Percentiles rank a stretch among this genome's conserved stretches.
These are phyloP conservation scores for Fusarium udum DNA, from an alignment of 2,329 filamentous ascomycete genomes.

Conservation along the genomic window DNA sequence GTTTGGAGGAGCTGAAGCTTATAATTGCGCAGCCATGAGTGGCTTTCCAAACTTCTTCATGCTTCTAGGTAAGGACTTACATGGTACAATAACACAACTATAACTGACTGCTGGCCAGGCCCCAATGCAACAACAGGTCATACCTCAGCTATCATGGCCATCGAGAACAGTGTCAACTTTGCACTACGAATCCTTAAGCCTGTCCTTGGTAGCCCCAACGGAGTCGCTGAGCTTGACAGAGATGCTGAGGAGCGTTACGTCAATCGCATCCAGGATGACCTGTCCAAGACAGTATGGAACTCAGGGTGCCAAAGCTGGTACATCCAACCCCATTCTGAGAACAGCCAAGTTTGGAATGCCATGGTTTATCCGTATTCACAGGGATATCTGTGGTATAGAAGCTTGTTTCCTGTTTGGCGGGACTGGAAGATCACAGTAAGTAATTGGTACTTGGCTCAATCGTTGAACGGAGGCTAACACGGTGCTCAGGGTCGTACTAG, in stretches of 20 bases:
- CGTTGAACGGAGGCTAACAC: neutral
- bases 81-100: fast-evolving
- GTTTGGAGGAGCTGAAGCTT: neutral
- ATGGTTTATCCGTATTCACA: neutral
- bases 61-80: neutral
- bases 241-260: neutral
- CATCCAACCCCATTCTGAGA: neutral
- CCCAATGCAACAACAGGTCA: constrained; percentile 1
- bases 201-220: neutral
- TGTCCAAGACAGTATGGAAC: neutral
- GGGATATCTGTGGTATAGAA: neutral
- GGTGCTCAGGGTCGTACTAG: fast-evolving
- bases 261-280: neutral
- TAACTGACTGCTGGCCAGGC: neutral
- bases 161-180: neutral
- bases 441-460: no score
- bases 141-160: neutral
- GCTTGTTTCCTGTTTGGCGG: neutral
- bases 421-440: neutral
- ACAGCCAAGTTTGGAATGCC: neutral
- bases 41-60: neutral
- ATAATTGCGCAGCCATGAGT: neutral
- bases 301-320: neutral
- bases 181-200: neutral
- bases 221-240: neutral